Evolutionary conservation across 169 alveolate species (phyloP), one percentile per base, ranked within the genome.

Genomic region (Miamiensis avidus): DNA sequence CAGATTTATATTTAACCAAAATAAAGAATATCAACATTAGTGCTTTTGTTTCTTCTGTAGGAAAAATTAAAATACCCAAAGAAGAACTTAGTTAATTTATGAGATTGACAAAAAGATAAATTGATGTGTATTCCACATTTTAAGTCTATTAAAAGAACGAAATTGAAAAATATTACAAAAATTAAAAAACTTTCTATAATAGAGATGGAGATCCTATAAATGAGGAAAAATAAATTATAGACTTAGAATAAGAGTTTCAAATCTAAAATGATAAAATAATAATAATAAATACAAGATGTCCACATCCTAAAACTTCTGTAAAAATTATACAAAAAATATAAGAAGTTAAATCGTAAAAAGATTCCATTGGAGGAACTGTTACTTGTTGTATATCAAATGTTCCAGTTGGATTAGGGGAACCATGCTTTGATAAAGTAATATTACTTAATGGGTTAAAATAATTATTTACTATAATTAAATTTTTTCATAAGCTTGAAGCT

Each of bases 401-500:
- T 30, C 96, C 96, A 4, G 31, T 83, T 0, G 97, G 97, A 28
- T 81, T 95, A 27, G 98, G 98, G 65, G 95, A 91, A 82, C 95
- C 95, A 20, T 89, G 95, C 26, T 92, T 92, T 89, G 95, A 92
- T 75, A 85, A 85, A 78, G 75, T 79, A 31, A 77, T 77, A 49
- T 20, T 11, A 49, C 20, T 49, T 49, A 11, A 49, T 11, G 4
- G 69, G 20, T 11, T 11, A 49, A 49, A 11, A 11, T 49, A 49
- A 49, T 49, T 49, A 11, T 49, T 49, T 49, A 49, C 20, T 49
- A 11, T 49, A 49, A 49, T 4, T 11, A 73, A 30, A 30, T 76
- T 30, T 30, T 76, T 1, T 29, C 28, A 77, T 33, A 89, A 92
- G 82, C 75, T 95, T 34, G 92, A 93, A 86, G 97, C 97, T 0